Conservation (phyloP, 257 asterid genomes). For the Gentiana straminea region DNA sequence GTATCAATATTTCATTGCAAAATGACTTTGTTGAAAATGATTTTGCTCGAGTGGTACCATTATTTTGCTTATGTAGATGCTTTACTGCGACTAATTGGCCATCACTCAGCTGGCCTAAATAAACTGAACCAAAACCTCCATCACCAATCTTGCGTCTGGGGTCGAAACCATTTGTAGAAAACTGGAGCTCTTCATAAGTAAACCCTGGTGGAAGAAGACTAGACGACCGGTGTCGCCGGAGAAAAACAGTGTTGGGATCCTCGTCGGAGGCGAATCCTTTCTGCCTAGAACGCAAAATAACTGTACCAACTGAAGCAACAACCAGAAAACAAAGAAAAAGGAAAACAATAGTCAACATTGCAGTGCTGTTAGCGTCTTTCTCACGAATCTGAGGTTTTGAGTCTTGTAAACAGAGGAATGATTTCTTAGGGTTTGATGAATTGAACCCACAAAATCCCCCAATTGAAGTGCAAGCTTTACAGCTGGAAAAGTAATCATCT, state of each 20-base stretch:
- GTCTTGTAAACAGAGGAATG: slow-evolving; percentile 49
- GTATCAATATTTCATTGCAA: slow-evolving; percentile 79
- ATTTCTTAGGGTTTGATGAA: slow-evolving; percentile 37
- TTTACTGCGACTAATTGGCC: slow-evolving; percentile 73
- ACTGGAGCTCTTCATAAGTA: slow-evolving; percentile 77
- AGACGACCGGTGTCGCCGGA: slow-evolving; percentile 72
- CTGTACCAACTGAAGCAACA: slow-evolving; percentile 31
- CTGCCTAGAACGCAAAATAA: slow-evolving; percentile 29
- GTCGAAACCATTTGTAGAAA: slow-evolving; percentile 69
- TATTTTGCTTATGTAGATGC: slow-evolving; percentile 61
- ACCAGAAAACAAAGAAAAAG: slow-evolving; percentile 43
- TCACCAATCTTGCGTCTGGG: slow-evolving; percentile 77
- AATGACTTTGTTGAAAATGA: slow-evolving; percentile 66
- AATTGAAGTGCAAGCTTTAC: slow-evolving; percentile 42
- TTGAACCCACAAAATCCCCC: slow-evolving; percentile 77
- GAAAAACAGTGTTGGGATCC: slow-evolving; percentile 69
- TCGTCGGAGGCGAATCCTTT: slow-evolving; percentile 35
- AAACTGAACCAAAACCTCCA: slow-evolving; percentile 94
- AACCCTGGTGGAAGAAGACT: slow-evolving; percentile 85
- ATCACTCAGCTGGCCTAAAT: slow-evolving; percentile 64
- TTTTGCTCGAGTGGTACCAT: slow-evolving; percentile 25
- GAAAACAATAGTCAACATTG: slow-evolving; percentile 31
- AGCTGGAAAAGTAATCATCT: slow-evolving; percentile 52
- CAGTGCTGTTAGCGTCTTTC: slow-evolving; percentile 31
- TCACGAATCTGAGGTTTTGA: slow-evolving; percentile 23